These are phyloP conservation scores for Ophiosphaerella herpotricha DNA, from an alignment of 2,329 filamentous ascomycete species.

Conservation along the genomic window DNA sequence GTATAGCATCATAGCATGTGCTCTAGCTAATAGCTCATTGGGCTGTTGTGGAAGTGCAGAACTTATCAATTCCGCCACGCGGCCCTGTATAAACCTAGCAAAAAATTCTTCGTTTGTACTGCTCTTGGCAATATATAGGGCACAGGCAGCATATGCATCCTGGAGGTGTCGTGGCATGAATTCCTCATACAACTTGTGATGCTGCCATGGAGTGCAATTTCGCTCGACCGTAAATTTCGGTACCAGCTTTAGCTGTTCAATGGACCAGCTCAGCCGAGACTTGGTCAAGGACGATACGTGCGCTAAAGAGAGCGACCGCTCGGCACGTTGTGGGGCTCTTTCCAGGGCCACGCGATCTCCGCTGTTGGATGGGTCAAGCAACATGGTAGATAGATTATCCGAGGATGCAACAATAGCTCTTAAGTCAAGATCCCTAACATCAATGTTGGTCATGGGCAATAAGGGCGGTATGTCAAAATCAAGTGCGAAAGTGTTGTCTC, in stretches of 20 bases:
- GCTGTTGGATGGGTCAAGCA: conserved; percentile 1
- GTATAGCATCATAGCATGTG: conserved; percentile 38
- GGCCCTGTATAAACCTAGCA: conserved; percentile 54
- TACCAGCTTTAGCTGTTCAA: conserved; percentile 31
- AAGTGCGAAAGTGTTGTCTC: conserved; percentile 1
- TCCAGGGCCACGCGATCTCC: conserved; percentile 2
- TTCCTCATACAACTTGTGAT: conserved; percentile 57
- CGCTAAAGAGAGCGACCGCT: conserved; percentile 8
- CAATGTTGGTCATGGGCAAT: conserved; percentile 4
- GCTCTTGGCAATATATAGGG: conserved; percentile 58
- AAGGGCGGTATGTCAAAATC: conserved; percentile 10
- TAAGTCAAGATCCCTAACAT: conserved; percentile 26
- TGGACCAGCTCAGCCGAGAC: conserved; percentile 31
- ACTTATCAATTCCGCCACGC: conserved; percentile 51
- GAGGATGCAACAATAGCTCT: conserved; percentile 53
- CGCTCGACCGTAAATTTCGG: conserved; percentile 53
- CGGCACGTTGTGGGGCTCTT: background rate
- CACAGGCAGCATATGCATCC: conserved; percentile 60
- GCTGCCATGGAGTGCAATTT: conserved; percentile 59
- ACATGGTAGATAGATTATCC: conserved; percentile 49
- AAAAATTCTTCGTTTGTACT: conserved; percentile 54
- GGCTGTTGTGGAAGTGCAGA: conserved; percentile 11
- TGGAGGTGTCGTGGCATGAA: conserved; percentile 58
- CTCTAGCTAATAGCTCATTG: conserved; percentile 29
- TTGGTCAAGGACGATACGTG: conserved; percentile 23